Conservation (phyloP, 345 rosid genomes). For the Arabidopsis arenosa region DNA sequence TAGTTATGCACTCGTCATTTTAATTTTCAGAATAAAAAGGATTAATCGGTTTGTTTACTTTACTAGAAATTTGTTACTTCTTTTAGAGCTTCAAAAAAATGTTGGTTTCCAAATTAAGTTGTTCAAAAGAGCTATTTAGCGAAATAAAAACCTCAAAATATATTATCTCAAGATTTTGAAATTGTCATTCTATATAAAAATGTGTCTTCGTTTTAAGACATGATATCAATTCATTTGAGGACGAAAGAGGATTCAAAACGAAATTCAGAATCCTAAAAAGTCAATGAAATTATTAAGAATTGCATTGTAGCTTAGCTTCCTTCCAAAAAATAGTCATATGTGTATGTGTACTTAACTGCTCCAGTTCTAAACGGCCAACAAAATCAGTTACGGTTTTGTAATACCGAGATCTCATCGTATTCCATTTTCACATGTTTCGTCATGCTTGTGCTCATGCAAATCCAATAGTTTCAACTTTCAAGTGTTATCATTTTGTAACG, state of each 20-base stretch:
- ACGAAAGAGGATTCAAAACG: background rate
- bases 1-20: background rate
- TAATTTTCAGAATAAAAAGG: background rate
- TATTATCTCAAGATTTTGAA: background rate
- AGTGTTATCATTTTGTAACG: conserved; percentile 22
- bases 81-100: background rate
- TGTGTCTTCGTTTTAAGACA: background rate
- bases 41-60: background rate
- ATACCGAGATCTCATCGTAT: background rate
- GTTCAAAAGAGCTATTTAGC: background rate
- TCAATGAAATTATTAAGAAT: background rate
- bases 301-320: conserved; percentile 14
- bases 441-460: conserved; percentile 15
- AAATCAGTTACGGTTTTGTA: background rate
- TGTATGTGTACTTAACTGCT: background rate
- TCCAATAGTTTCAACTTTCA: background rate
- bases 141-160: background rate
- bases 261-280: background rate
- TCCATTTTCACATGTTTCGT: background rate
- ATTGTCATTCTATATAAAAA: background rate
- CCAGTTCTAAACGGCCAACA: background rate
- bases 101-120: background rate
- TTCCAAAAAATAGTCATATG: background rate
- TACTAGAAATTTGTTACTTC: background rate
- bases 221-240: background rate